Evolutionary conservation across 192 early-diverging fungal species (phyloP).

Genomic region (Backusella liffmaniae): DNA sequence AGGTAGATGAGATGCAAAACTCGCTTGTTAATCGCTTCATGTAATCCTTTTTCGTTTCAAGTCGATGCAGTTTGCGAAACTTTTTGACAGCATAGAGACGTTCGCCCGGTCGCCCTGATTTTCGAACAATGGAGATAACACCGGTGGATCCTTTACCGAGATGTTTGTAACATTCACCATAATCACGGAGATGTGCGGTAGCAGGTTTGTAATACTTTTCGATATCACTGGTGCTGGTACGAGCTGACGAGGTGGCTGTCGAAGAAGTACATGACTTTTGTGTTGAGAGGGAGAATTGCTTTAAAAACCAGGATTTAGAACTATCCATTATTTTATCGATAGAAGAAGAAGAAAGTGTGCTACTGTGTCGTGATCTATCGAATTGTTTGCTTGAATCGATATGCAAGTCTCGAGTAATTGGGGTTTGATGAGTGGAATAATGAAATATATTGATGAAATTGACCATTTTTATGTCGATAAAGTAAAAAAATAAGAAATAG

Average conservation of each 20-base stretch:
- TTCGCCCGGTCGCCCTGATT: constrained; percentile 55
- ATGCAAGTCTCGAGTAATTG: not conserved
- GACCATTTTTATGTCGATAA: not conserved
- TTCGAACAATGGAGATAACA: constrained; percentile 80
- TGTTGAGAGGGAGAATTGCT: not conserved
- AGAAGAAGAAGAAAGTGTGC: not conserved
- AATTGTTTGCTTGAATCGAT: not conserved
- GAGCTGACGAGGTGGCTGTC: not conserved
- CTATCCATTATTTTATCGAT: not conserved
- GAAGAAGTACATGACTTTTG: not conserved
- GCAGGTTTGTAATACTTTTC: not conserved
- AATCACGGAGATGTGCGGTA: constrained; percentile 12
- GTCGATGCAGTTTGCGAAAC: constrained; percentile 77
- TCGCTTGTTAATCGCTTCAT: constrained; percentile 92
- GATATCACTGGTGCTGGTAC: not conserved
- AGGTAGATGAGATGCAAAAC: constrained; percentile 89
- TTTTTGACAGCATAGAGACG: constrained; percentile 81
- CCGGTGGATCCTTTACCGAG: constrained; percentile 90
- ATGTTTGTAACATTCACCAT: constrained; percentile 49
- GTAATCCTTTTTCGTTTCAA: constrained; percentile 88
- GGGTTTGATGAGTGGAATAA: not conserved
- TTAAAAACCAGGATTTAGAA: not conserved
- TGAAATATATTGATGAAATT: not conserved
- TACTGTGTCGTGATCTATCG: not conserved
- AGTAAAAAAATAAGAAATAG: not conserved